These are phyloP conservation scores for Limnanthes douglasii DNA, from an alignment of 345 rosid genomes.

Conservation along the genomic window DNA sequence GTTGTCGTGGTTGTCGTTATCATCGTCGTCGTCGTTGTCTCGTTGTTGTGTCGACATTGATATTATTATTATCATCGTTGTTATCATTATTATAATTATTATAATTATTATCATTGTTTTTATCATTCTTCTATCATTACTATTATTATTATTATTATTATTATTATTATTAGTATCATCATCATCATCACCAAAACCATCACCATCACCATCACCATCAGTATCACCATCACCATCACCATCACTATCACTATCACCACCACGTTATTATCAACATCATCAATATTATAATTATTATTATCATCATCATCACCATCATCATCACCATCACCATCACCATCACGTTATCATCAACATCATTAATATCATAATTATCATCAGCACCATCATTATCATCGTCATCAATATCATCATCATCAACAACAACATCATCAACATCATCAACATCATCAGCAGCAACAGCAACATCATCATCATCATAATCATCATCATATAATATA, in stretches of 20 bases:
- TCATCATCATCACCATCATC: background rate
- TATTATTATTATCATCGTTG: background rate
- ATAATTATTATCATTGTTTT: background rate
- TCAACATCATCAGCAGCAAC: too few relatives aligned
- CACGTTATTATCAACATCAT: background rate
- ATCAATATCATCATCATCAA: too few relatives aligned
- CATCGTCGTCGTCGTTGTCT: too few relatives aligned
- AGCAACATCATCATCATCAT: too few relatives aligned
- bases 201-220: background rate
- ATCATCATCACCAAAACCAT: background rate
- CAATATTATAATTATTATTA: background rate
- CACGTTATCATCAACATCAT: background rate
- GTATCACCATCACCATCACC: background rate
- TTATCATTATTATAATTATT: conserved; percentile 1
- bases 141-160: background rate
- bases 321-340: background rate
- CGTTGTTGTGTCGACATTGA: too few relatives aligned
- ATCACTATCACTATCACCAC: background rate
- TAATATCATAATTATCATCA: background rate
- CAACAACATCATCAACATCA: too few relatives aligned
- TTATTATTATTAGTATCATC: background rate
- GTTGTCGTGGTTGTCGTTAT: too few relatives aligned
- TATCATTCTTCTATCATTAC: background rate
- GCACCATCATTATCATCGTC: too few relatives aligned
- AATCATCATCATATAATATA: too few relatives aligned